These are phyloP conservation scores for Skeletonema menzelii DNA, from an alignment of 108 stramenopile species.

Conservation along the genomic window DNA sequence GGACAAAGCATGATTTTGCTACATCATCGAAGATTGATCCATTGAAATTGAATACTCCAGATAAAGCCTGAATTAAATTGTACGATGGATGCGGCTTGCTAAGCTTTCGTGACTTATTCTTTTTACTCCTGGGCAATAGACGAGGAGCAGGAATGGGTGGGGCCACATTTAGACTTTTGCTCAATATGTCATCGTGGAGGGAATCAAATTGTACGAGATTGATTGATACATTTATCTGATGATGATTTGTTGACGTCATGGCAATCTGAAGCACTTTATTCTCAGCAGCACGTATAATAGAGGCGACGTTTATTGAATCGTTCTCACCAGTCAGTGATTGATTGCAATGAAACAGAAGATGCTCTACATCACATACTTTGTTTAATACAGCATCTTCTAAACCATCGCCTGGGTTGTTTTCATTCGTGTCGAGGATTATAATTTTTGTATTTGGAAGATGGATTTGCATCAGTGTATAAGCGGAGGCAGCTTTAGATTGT, in stretches of 20 bases:
- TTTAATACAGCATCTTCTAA: not conserved
- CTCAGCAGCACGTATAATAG: not conserved
- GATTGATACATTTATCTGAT: not conserved
- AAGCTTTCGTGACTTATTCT: not conserved
- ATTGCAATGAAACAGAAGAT: not conserved
- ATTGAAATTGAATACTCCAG: not conserved
- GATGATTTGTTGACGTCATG: not conserved
- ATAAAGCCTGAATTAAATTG: conserved; percentile 10
- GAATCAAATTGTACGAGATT: not conserved
- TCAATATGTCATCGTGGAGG: not conserved
- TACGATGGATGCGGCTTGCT: conserved; percentile 11
- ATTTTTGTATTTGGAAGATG: not conserved
- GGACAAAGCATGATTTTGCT: not conserved
- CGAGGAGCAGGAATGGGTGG: not conserved
- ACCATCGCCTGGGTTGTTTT: not conserved
- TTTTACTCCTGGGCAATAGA: not conserved
- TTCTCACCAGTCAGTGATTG: not conserved
- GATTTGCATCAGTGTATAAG: not conserved
- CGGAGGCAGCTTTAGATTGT: not conserved
- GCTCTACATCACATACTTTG: not conserved
- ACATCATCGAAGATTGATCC: conserved; percentile 33
- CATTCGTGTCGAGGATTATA: not conserved
- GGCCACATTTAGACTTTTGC: not conserved
- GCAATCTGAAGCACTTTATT: not conserved
- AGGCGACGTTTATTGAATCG: not conserved